Percentiles rank a stretch among this genome's conserved stretches.
phyloP scores from a whole-genome alignment of 306 rosid species.

The Aeschynomene evenia region DNA sequence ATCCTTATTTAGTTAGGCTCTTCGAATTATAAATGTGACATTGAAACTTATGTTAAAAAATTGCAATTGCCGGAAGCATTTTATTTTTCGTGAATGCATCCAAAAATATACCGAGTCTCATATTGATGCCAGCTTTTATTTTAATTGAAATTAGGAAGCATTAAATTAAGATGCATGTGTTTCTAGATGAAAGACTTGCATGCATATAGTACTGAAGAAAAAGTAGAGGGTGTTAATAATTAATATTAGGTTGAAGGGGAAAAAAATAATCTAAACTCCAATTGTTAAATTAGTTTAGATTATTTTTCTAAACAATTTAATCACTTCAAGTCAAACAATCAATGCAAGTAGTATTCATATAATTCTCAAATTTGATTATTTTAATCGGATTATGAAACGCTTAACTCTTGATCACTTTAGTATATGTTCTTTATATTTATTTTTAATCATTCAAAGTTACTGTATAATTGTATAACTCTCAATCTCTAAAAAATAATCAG shows the following conservation, averaged over 20 bases:
- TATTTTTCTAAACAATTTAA: too few species aligned
- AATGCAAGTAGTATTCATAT: too few species aligned
- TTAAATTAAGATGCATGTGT: neutral
- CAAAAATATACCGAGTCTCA: neutral
- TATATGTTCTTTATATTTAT: too few species aligned
- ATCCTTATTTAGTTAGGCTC: neutral
- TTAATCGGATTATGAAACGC: too few species aligned
- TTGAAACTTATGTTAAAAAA: neutral
- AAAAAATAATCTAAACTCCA: neutral
- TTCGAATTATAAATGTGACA: neutral
- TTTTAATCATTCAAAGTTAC: too few species aligned
- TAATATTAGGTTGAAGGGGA: neutral
- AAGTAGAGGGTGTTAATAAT: neutral
- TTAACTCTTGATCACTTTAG: too few species aligned
- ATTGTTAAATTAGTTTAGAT: neutral
- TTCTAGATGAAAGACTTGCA: neutral
- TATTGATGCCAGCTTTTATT: neutral
- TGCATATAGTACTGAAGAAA: neutral
- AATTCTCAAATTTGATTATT: too few species aligned
- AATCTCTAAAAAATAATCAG: too few species aligned
- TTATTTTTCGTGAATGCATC: neutral
- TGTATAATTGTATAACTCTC: too few species aligned
- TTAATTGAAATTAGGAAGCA: neutral
- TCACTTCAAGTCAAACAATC: too few species aligned
- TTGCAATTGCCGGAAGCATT: slow-evolving; percentile 8